Evolutionary conservation across 805 yeast genomes (phyloP).

Genomic region (Ogataea paradorogensis): DNA sequence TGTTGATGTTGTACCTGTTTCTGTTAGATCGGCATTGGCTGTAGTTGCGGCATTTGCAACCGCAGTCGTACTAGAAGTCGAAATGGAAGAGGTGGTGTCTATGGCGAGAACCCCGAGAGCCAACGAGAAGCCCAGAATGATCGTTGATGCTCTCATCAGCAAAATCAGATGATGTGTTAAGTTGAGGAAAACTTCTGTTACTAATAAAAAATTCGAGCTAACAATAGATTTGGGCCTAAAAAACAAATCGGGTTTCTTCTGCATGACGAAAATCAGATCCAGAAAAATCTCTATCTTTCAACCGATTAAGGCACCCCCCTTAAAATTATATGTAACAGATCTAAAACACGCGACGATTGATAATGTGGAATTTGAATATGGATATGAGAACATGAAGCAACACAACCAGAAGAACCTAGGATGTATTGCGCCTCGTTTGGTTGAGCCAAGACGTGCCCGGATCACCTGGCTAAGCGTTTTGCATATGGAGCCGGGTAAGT

Average conservation of each 20-base stretch:
- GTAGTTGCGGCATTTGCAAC: conserved; percentile 11
- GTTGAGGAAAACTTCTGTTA: conserved; percentile 1
- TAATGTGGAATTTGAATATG: no score
- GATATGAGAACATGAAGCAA: no score
- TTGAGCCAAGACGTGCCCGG: not conserved
- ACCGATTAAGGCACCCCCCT: no score
- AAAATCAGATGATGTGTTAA: not conserved
- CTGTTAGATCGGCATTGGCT: conserved; percentile 4
- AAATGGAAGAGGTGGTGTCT: conserved; percentile 42
- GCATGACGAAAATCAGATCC: no score
- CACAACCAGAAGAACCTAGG: no score
- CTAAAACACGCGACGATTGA: no score
- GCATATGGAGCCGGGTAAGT: not conserved
- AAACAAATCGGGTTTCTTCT: no score
- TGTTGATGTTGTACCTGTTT: conserved; percentile 8
- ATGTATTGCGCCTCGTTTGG: no score
- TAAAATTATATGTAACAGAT: no score
- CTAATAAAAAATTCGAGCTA: no score
- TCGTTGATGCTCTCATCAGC: conserved; percentile 3
- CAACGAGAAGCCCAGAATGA: not conserved
- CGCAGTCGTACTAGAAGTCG: conserved; percentile 34
- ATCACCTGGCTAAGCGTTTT: not conserved
- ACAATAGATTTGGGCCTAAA: no score
- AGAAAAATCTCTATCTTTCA: no score
- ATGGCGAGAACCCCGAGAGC: conserved; percentile 4